Conservation (phyloP, 352 stramenopile genomes). For the Detonula confervacea region DNA sequence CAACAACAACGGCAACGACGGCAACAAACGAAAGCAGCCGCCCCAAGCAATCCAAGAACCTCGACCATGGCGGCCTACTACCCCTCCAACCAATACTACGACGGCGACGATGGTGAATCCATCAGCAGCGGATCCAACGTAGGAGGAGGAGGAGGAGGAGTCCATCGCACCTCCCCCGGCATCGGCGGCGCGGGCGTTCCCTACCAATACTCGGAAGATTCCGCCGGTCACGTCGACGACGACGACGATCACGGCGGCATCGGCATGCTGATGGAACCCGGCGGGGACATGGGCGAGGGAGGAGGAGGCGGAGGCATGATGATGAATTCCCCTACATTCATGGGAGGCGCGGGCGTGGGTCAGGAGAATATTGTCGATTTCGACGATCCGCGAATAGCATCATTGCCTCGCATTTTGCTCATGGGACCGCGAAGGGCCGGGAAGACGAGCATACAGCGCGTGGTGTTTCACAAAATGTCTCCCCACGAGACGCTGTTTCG, state of each 20-base stretch:
- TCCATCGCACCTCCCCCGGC: not conserved
- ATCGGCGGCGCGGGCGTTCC: not conserved
- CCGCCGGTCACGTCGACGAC: not conserved
- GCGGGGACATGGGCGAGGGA: no score
- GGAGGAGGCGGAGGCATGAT: conserved; percentile 5
- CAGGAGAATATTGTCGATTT: conserved; percentile 42
- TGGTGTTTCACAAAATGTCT: conserved; percentile 99
- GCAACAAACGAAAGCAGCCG: no score
- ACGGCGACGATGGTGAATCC: conserved; percentile 41
- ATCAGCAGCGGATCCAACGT: conserved; percentile 31
- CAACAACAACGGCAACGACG: no score
- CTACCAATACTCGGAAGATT: conserved; percentile 1
- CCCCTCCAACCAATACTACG: conserved; percentile 45
- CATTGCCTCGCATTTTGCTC: conserved; percentile 93
- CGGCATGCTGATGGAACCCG: conserved; percentile 2
- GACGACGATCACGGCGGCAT: not conserved
- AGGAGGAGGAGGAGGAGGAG: no score
- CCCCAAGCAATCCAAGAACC: no score
- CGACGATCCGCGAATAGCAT: conserved; percentile 75
- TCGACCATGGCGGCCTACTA: conserved; percentile 36
- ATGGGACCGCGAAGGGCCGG: conserved; percentile 93
- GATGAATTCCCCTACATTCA: not conserved
- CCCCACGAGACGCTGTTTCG: conserved; percentile 97
- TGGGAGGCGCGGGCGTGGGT: not conserved
- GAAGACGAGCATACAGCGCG: conserved; percentile 92